phyloP scores from a whole-genome alignment of 192 early-diverging fungal genomes.

The Podila clonocystis region DNA sequence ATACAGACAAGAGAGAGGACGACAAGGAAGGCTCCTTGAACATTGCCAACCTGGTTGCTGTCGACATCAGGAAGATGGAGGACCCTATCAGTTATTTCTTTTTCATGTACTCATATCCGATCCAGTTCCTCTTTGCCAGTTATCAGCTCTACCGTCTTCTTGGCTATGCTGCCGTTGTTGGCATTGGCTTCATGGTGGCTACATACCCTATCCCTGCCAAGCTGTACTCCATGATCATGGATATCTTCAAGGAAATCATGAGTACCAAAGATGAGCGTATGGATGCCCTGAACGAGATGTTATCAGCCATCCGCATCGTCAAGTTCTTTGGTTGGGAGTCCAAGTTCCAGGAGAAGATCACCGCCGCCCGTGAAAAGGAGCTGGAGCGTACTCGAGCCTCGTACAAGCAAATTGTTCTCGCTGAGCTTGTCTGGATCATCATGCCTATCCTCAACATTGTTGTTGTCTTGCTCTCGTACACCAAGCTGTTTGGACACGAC shows the following conservation, averaged over 20 bases:
- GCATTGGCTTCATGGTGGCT: constrained; percentile 72
- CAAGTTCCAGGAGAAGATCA: constrained; percentile 78
- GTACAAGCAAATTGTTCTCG: constrained; percentile 60
- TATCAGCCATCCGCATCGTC: constrained; percentile 85
- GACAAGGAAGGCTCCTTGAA: constrained; percentile 32
- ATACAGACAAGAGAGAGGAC: constrained; percentile 2
- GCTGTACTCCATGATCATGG: constrained; percentile 53
- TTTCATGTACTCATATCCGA: constrained; percentile 69
- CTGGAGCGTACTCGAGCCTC: constrained; percentile 57
- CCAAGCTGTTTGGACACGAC: constrained; percentile 60
- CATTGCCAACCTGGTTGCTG: constrained; percentile 44
- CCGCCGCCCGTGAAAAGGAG: constrained; percentile 67
- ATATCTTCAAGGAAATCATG: constrained; percentile 63
- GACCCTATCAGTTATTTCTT: constrained; percentile 39
- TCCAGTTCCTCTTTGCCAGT: constrained; percentile 70
- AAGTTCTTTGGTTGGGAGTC: constrained; percentile 92
- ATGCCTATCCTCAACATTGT: constrained; percentile 70
- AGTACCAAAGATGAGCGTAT: constrained; percentile 78
- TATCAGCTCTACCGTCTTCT: constrained; percentile 76
- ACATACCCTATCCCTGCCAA: constrained; percentile 67
- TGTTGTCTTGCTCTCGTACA: constrained; percentile 67
- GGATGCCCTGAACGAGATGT: constrained; percentile 82
- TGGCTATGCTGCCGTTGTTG: constrained; percentile 82
- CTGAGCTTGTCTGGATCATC: constrained; percentile 61
- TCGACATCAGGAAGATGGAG: constrained; percentile 36